Evolutionary conservation across 768 basidiomycete species (phyloP).

Genomic region (Leccinum truebloodii): DNA sequence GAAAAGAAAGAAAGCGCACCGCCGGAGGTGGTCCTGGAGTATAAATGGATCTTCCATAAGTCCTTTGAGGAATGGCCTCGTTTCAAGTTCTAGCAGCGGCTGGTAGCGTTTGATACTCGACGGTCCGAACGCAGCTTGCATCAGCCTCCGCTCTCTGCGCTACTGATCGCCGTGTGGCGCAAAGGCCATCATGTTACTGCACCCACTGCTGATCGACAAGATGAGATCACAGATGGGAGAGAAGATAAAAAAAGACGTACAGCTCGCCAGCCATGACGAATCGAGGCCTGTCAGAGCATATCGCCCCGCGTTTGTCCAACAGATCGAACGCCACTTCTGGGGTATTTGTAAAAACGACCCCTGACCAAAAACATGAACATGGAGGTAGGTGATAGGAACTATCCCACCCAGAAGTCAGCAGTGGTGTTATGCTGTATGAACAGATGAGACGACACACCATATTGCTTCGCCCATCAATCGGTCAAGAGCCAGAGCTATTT

Average conservation of each 20-base stretch:
- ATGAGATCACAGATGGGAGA: slow-evolving; percentile 1
- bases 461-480: slow-evolving; percentile 58
- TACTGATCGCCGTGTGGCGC: slow-evolving; percentile 63
- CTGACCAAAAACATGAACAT: slow-evolving; percentile 54
- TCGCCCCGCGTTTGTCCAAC: slow-evolving; percentile 66
- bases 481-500: slow-evolving; percentile 69
- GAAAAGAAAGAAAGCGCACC: slow-evolving; percentile 22
- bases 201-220: slow-evolving; percentile 46
- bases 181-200: slow-evolving; percentile 73
- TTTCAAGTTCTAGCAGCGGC: slow-evolving; percentile 57
- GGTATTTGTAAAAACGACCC: slow-evolving; percentile 67
- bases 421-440: not conserved
- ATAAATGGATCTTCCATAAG: slow-evolving; percentile 46
- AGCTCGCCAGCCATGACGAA: slow-evolving; percentile 72
- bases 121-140: slow-evolving; percentile 62
- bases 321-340: slow-evolving; percentile 60
- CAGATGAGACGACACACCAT: slow-evolving; percentile 45
- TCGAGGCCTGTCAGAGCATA: slow-evolving; percentile 74
- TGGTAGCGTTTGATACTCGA: slow-evolving; percentile 56
- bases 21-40: slow-evolving; percentile 37
- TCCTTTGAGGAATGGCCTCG: slow-evolving; percentile 55
- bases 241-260: slow-evolving; percentile 41
- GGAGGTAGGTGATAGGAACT: slow-evolving; percentile 65
- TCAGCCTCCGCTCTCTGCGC: slow-evolving; percentile 64
- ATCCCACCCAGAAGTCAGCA: not conserved